Evolutionary conservation across 768 basidiomycete species (phyloP), one percentile per base, ranked within the genome.

Genomic region (Leccinum disarticulatum): DNA sequence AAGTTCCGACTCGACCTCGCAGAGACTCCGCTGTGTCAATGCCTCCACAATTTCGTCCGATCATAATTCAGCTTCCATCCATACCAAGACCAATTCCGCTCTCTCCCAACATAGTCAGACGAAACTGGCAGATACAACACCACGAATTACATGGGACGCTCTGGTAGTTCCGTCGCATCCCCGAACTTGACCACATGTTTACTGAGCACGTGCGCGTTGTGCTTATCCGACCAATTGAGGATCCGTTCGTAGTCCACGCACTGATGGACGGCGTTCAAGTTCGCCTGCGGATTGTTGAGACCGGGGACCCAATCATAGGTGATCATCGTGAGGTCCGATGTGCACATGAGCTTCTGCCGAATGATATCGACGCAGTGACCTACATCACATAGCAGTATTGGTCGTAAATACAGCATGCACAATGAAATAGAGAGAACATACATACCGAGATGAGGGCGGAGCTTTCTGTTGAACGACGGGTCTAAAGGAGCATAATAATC

Each of bases 311-410:
- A 57, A n/a, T 57, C 56, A 2, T 46, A 57, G 41, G 4, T 52
- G 41, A 46, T 9, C 50, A 57, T 43, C 28, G 51, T 57, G 15
- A 57, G 50, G 19, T 57, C 56, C 6, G 19, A 11, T 19, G 51
- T 57, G n/a, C 56, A 57, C 51, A 57, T 52, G 13, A 57, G 56
- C 13, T 57, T 57, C 28, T 57, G 56, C 2, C 56, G 56, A 46
- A 57, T 1, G 2, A 57, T 57, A 10, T 57, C 56, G 30, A 57
- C 22, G 25, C 56, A 57, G 15, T 57, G 56, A 13, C 14, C 56
- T 51, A 8, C 19, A 25, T 4, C 15, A 56, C 7, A 17, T 13
- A 35, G 4, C 38, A 38, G 17, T 8, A 28, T 43, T 51, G 11
- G n/a, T 41, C 36, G 30, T 27, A 9, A 17, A 38, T 38, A 8